These are phyloP conservation scores for Paraconiothyrium sp. DNA, from an alignment of 2,329 filamentous ascomycete genomes.

Conservation along the genomic window DNA sequence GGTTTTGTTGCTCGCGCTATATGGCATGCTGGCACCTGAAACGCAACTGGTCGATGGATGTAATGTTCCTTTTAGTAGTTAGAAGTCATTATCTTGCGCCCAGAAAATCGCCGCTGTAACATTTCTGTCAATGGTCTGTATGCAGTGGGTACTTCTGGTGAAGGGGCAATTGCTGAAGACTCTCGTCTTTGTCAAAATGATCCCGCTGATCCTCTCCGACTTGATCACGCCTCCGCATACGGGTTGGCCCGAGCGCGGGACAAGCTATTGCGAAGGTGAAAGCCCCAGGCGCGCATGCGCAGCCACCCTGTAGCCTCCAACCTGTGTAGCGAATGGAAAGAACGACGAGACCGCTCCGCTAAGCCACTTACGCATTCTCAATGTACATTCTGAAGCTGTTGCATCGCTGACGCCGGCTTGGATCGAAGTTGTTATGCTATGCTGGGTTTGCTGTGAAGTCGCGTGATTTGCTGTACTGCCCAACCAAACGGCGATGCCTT, in stretches of 20 bases:
- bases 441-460: slow-evolving; percentile 5
- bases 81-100: neutral
- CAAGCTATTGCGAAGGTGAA: slow-evolving; percentile 8
- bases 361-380: slow-evolving; percentile 7
- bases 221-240: slow-evolving; percentile 1
- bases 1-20: slow-evolving; percentile 9
- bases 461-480: slow-evolving; percentile 1
- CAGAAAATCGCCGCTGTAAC: neutral
- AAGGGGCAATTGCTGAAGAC: slow-evolving; percentile 1
- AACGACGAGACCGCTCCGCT: neutral
- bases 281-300: slow-evolving; percentile 7
- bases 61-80: too few relatives aligned
- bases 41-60: neutral
- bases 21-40: slow-evolving; percentile 2
- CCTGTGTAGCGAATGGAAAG: slow-evolving; percentile 1
- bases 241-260: slow-evolving; percentile 6
- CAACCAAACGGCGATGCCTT: slow-evolving; percentile 4
- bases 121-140: neutral
- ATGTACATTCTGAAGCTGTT: slow-evolving; percentile 5
- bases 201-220: slow-evolving; percentile 8
- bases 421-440: neutral
- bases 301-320: slow-evolving; percentile 6
- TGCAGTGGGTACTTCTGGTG: neutral
- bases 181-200: slow-evolving; percentile 10
- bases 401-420: slow-evolving; percentile 8